phyloP scores from a whole-genome alignment of 2,329 filamentous ascomycete genomes.

The Aspergillus intermedius region DNA sequence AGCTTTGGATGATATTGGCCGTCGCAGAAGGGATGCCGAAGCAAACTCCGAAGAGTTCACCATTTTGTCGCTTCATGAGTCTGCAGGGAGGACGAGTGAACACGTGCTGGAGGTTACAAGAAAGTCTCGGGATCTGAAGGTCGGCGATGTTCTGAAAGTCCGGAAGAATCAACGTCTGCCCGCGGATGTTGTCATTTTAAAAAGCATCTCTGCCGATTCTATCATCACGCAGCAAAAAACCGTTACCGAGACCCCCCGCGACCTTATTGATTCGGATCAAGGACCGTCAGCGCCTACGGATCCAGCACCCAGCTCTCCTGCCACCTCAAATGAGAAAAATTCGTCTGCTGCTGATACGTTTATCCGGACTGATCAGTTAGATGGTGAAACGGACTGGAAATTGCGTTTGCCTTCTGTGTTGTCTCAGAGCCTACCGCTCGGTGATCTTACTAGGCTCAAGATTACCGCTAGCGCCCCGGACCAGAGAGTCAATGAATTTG shows the following conservation, averaged over 20 bases:
- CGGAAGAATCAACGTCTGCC: constrained; percentile 88
- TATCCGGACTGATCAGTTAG: constrained; percentile 92
- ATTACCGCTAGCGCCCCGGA: constrained; percentile 87
- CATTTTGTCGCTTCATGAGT: constrained; percentile 62
- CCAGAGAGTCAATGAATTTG: constrained; percentile 88
- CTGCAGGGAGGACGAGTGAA: constrained; percentile 8
- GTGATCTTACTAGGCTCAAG: constrained; percentile 60
- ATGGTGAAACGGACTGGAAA: constrained; percentile 99
- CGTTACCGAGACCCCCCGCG: constrained; percentile 15
- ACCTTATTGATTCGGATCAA: constrained; percentile 21
- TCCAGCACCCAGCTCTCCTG: constrained; percentile 9
- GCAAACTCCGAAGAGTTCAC: constrained; percentile 89
- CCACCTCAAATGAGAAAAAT: constrained; percentile 21
- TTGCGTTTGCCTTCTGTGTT: constrained; percentile 78
- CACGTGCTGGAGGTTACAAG: constrained; percentile 61
- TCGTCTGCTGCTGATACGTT: constrained; percentile 65
- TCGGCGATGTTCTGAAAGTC: constrained; percentile 92
- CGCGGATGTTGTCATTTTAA: constrained; percentile 87
- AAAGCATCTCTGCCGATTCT: constrained; percentile 61
- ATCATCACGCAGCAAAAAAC: constrained; percentile 19
- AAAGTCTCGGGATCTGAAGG: constrained; percentile 80
- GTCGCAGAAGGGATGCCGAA: constrained; percentile 80
- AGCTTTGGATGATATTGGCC: constrained; percentile 83
- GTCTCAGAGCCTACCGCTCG: constrained; percentile 68
- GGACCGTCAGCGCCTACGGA: constrained; percentile 11